A percentile compares a stretch with the other conserved stretches of the same genome.
Evolutionary conservation across 2,329 filamentous ascomycete genomes (phyloP).

Genomic region (Clarireedia homoeocarpa): DNA sequence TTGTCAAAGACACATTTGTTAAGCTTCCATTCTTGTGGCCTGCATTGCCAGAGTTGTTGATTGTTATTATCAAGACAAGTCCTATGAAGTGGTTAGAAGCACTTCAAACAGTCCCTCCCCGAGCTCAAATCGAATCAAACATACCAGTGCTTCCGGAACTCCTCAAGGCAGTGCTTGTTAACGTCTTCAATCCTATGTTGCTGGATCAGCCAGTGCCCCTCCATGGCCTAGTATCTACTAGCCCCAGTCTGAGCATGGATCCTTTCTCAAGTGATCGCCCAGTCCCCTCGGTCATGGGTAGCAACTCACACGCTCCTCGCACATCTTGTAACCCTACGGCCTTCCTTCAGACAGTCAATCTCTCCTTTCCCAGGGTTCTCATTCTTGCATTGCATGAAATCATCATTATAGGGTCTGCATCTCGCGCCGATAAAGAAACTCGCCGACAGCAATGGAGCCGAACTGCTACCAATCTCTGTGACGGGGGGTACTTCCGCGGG

Average conservation of each 20-base stretch:
- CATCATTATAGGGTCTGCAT: constrained; percentile 94
- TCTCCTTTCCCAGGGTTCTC: constrained; percentile 87
- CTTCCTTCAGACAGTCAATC: constrained; percentile 92
- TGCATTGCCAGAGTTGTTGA: constrained; percentile 95
- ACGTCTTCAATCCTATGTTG: constrained; percentile 73
- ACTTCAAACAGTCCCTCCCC: neutral
- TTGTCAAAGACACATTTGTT: constrained; percentile 97
- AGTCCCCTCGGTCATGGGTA: neutral
- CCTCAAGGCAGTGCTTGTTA: constrained; percentile 84
- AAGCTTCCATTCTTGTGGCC: constrained; percentile 76
- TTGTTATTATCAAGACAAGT: constrained; percentile 95
- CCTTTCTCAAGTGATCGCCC: neutral
- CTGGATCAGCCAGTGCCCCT: constrained; percentile 6
- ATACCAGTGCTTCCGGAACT: constrained; percentile 81
- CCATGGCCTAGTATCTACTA: neutral
- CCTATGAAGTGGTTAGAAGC: constrained; percentile 29
- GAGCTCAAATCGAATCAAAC: neutral
- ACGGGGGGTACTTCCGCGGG: constrained; percentile 88
- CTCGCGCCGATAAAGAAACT: constrained; percentile 95
- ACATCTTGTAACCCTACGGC: constrained; percentile 91
- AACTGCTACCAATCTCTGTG: constrained; percentile 86
- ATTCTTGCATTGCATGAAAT: constrained; percentile 99
- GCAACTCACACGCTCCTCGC: constrained; percentile 83
- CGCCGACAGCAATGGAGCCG: constrained; percentile 83
- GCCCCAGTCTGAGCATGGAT: neutral